A percentile compares a stretch with the other conserved stretches of the same genome.
These are phyloP conservation scores for Macadamia tetraphylla DNA, from an alignment of 164 flowering plant genomes.

Conservation along the genomic window DNA sequence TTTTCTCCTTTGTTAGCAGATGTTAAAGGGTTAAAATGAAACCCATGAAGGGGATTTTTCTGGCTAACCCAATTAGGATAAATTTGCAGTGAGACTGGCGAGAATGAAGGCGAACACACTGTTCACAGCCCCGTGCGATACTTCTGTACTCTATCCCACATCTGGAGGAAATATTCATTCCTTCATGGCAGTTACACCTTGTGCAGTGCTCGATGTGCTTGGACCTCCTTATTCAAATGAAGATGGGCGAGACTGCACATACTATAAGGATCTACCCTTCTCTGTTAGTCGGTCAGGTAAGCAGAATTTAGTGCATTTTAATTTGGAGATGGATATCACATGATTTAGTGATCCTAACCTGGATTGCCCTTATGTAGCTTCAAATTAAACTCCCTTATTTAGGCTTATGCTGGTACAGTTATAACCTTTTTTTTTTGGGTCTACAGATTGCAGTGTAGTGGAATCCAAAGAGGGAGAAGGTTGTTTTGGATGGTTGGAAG, in stretches of 20 bases:
- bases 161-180: constrained; percentile 87
- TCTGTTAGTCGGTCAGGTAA: constrained; percentile 32
- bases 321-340: no score
- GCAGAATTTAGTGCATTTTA: constrained; percentile 4
- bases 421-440: background rate
- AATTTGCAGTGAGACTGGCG: constrained; percentile 59
- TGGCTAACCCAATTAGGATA: background rate
- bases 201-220: constrained; percentile 82
- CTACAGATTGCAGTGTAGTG: background rate
- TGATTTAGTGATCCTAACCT: no score
- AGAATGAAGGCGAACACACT: constrained; percentile 42
- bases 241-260: constrained; percentile 72
- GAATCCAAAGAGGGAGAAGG: constrained; percentile 24
- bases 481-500: constrained; percentile 59
- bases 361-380: no score
- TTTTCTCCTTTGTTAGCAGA: background rate
- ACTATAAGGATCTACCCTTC: constrained; percentile 49
- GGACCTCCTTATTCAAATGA: constrained; percentile 82
- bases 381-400: background rate
- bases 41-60: background rate
- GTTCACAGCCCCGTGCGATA: constrained; percentile 67
- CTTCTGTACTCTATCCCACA: constrained; percentile 75
- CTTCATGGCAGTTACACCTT: constrained; percentile 79
- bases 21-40: background rate
- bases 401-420: no score